phyloP scores from a whole-genome alignment of 1,284 basidiomycete species.

The Microbotryum violaceum region DNA sequence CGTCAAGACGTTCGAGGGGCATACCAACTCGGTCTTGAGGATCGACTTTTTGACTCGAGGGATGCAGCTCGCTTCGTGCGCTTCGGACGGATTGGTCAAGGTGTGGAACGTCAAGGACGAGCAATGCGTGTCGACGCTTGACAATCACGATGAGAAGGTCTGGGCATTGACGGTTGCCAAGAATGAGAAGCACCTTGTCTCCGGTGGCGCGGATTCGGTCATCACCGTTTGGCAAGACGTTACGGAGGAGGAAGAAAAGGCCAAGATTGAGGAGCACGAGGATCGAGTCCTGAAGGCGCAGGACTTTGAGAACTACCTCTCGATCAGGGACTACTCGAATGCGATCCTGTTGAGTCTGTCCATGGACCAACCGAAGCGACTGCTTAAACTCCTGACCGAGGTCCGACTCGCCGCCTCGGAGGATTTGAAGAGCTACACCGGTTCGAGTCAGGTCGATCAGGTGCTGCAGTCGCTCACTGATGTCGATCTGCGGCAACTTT shows the following conservation, averaged over 20 bases:
- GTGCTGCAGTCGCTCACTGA: constrained; percentile 65
- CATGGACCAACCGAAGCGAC: constrained; percentile 85
- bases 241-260: constrained; percentile 65
- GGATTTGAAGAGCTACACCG: constrained; percentile 48
- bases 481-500: constrained; percentile 68
- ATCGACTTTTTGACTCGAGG: constrained; percentile 81
- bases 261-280: constrained; percentile 62
- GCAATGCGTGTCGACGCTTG: constrained; percentile 76
- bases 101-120: constrained; percentile 89
- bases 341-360: constrained; percentile 85
- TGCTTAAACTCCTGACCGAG: constrained; percentile 70
- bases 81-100: constrained; percentile 90
- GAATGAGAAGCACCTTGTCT: constrained; percentile 73
- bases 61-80: constrained; percentile 77
- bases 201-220: constrained; percentile 87
- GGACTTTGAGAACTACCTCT: constrained; percentile 84
- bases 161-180: constrained; percentile 80
- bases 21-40: constrained; percentile 91
- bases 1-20: constrained; percentile 91
- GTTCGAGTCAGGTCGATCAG: constrained; percentile 64
- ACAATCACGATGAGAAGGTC: constrained; percentile 95
- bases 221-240: constrained; percentile 92
- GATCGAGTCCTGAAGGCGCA: constrained; percentile 78
- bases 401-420: constrained; percentile 43
- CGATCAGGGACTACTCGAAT: constrained; percentile 77